Conservation (phyloP, 1,284 basidiomycete genomes). For the Cystodermella granulosa region DNA sequence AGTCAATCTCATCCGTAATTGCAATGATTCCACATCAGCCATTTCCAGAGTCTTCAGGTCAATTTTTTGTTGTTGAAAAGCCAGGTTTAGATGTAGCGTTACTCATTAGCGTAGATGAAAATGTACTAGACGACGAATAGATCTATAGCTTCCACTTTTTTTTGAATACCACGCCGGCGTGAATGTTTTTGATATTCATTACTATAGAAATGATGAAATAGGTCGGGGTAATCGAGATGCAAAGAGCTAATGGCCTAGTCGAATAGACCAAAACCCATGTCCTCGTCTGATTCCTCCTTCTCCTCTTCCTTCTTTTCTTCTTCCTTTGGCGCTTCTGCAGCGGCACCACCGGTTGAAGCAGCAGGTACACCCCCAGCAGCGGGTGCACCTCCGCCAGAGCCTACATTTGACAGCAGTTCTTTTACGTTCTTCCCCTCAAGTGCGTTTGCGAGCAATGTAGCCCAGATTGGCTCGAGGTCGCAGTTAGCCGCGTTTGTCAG, state of each 20-base stretch:
- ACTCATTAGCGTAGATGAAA: neutral
- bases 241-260: too few relatives aligned
- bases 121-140: neutral
- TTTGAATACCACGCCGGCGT: too few relatives aligned
- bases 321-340: conserved; percentile 57
- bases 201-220: too few relatives aligned
- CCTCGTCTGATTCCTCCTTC: conserved; percentile 84
- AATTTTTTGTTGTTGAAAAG: neutral
- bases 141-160: too few relatives aligned
- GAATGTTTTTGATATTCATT: too few relatives aligned
- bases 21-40: neutral
- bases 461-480: conserved; percentile 97
- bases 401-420: conserved; percentile 89
- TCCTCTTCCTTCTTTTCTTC: conserved; percentile 61
- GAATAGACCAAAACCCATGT: conserved; percentile 70
- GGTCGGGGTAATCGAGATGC: too few relatives aligned
- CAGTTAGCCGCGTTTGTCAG: conserved; percentile 79
- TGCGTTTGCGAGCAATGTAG: conserved; percentile 91
- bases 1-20: neutral
- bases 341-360: conserved; percentile 48
- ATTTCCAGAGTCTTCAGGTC: neutral
- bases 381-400: conserved; percentile 76
- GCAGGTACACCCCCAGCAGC: conserved; percentile 55
- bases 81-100: neutral
- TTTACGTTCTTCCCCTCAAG: conserved; percentile 97